Conservation (phyloP, 75 land plant genomes). For the Sequoia sempervirens region DNA sequence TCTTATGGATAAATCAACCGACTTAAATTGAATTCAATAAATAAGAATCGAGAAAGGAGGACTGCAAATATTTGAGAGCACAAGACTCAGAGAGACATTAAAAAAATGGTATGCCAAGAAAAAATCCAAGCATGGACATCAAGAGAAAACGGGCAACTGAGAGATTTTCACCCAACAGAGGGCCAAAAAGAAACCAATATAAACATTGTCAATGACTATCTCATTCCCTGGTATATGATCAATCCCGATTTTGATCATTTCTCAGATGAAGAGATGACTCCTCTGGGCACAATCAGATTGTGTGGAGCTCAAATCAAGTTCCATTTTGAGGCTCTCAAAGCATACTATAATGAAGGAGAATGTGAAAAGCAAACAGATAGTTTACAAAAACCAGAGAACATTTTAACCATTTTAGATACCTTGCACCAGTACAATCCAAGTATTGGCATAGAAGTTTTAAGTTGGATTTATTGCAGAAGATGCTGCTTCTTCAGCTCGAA, state of each 20-base stretch:
- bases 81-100: neutral
- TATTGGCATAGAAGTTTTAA: neutral
- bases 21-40: neutral
- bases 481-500: neutral
- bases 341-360: neutral
- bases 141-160: neutral
- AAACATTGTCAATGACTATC: neutral
- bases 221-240: constrained; percentile 5
- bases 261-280: neutral
- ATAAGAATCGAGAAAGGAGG: neutral
- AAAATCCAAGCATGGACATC: neutral
- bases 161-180: neutral
- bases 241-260: neutral
- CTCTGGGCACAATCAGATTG: neutral
- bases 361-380: neutral
- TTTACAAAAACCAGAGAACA: neutral
- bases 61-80: neutral
- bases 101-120: neutral
- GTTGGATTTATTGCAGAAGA: neutral
- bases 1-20: neutral
- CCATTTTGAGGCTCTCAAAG: neutral
- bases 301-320: neutral
- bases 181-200: neutral
- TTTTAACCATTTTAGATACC: neutral
- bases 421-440: neutral